phyloP scores from a whole-genome alignment of 2,329 filamentous ascomycete genomes.

The Fusarium cicatricum region DNA sequence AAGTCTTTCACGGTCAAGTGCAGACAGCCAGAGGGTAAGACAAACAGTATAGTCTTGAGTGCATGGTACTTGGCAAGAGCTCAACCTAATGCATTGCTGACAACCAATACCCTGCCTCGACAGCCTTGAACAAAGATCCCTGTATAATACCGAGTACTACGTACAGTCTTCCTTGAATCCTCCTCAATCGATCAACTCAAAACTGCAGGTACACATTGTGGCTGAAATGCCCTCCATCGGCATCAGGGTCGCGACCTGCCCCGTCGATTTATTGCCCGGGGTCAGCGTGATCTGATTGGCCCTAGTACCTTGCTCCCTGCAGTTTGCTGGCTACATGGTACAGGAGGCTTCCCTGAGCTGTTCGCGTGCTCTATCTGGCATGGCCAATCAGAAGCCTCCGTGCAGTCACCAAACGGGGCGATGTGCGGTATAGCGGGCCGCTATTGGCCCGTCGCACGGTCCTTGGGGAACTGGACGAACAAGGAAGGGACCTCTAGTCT shows the following conservation, averaged over 20 bases:
- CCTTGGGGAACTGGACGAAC: constrained; percentile 1
- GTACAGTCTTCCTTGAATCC: not conserved
- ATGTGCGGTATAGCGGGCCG: constrained; percentile 10
- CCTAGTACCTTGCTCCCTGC: constrained; percentile 31
- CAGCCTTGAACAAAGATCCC: not conserved
- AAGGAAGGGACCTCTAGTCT: constrained; percentile 7
- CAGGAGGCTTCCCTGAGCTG: constrained; percentile 31
- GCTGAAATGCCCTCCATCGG: constrained; percentile 22
- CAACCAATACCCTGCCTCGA: not conserved
- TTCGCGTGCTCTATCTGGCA: constrained; percentile 18
- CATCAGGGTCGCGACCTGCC: constrained; percentile 5
- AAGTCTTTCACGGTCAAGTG: too few relatives aligned
- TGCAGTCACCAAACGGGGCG: constrained; percentile 9
- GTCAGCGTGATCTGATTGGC: constrained; percentile 37
- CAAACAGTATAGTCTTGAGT: too few relatives aligned
- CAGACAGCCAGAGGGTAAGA: too few relatives aligned
- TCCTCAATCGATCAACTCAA: constrained; percentile 10
- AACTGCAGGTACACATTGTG: constrained; percentile 36
- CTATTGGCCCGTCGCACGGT: constrained; percentile 21
- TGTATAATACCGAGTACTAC: constrained; percentile 3
- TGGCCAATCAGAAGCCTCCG: constrained; percentile 31
- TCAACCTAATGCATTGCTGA: too few relatives aligned
- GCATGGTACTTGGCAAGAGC: too few relatives aligned
- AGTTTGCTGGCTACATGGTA: constrained; percentile 21
- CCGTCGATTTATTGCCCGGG: constrained; percentile 2